Conservation (phyloP, 768 basidiomycete genomes). For the Naganishia friedmannii region DNA sequence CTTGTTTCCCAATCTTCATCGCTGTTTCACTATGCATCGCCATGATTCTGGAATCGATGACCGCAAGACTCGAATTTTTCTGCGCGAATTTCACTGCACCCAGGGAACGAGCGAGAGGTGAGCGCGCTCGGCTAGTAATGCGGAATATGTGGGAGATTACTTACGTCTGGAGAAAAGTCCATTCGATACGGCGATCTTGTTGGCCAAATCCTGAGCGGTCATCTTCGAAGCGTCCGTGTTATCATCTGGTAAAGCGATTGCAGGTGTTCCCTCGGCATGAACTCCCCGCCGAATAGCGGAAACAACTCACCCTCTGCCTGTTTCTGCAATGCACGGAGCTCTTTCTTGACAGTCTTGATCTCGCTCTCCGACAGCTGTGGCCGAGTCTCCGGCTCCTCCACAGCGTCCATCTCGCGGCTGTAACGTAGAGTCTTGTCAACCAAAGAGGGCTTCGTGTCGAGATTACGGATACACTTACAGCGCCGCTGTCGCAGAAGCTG, state of each 20-base stretch:
- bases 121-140: not conserved
- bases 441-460: not conserved
- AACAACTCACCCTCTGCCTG: constrained; percentile 10
- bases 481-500: not conserved
- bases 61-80: constrained; percentile 21
- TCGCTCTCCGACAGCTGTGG: not conserved
- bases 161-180: constrained; percentile 1
- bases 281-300: not conserved
- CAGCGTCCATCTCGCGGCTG: not conserved
- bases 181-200: not conserved
- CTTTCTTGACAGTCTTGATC: constrained; percentile 1
- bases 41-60: constrained; percentile 22
- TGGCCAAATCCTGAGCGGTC: not conserved
- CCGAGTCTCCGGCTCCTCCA: not conserved
- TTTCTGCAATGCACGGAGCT: constrained; percentile 16
- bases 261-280: not conserved
- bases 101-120: not conserved
- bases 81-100: not conserved
- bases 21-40: constrained; percentile 21
- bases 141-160: not conserved
- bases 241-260: not conserved
- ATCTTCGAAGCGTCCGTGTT: not conserved
- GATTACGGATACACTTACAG: not conserved
- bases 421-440: not conserved
- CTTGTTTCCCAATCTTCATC: constrained; percentile 72